Evolutionary conservation across 1,284 basidiomycete species (phyloP), one percentile per base, ranked within the genome.

Genomic region (Neolentinus lepideus): DNA sequence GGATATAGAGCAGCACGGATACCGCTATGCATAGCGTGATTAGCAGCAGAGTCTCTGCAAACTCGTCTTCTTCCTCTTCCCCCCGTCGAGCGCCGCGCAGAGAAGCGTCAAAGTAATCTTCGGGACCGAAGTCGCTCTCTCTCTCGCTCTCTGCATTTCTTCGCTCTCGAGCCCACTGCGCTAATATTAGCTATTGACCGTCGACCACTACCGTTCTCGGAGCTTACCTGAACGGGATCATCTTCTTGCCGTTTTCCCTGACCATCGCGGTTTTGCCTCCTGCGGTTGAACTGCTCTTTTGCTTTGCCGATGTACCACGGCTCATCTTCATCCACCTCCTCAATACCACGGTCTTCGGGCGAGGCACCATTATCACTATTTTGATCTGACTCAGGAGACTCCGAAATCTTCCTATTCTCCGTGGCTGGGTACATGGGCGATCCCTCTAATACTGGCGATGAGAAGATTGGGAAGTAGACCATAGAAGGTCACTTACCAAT

Each of bases 281-380:
- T 78, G 58, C 74, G 75, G 61, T 78, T 79, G 64, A 85, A 88
- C 56, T 90, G 84, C 60, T 90, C 88, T 56, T 78, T 79, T 2
- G 89, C 88, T 62, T 86, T 89, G 6, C 89, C 89, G 50, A 89
- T 68, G 63, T 91, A 90, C 90, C 90, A 92, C 4, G 80, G 74
- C 31, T 70, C 69, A 26, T 69, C 68, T 14, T 65, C 63, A 3
- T 51, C 38, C 16, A 29, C n/a, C 25, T 10, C 68, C 68, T 10
- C 65, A 60, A 22, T 56, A 58, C 8, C 24, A 50, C 6, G 24
- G n/a, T 50, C 47, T n/a, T 50, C 6, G 9, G 22, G 8, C 8
- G 47, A 8, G 2, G 54, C 52, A 12, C 55, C 57, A 26, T 35
- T 27, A 2, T 55, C 59, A 31, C 58, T 57, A 0, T 62, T 59